phyloP scores from a whole-genome alignment of 352 stramenopile genomes.

The Phytophthora capsici region DNA sequence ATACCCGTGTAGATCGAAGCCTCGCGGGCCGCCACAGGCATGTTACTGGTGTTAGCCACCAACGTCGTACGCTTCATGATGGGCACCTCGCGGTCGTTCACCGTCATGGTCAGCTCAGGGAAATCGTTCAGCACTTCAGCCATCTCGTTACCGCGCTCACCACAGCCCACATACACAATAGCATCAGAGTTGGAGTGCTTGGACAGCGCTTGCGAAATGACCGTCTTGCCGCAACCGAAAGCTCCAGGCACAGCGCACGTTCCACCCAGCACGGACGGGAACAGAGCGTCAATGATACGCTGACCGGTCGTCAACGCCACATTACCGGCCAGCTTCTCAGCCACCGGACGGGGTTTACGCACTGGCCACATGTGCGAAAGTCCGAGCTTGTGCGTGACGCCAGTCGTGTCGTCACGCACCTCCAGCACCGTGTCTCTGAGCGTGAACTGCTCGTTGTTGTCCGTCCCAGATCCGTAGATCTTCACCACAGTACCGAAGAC shows the following conservation, averaged over 20 bases:
- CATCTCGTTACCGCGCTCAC: slow-evolving; percentile 99
- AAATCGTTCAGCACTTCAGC: slow-evolving; percentile 99
- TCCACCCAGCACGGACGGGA: slow-evolving; percentile 98
- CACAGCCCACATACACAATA: slow-evolving; percentile 99
- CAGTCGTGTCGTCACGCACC: slow-evolving; percentile 96
- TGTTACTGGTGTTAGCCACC: slow-evolving; percentile 99
- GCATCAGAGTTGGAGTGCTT: slow-evolving; percentile 99
- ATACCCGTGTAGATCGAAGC: slow-evolving; percentile 99
- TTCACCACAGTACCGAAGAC: slow-evolving; percentile 99
- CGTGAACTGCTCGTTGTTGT: slow-evolving; percentile 97
- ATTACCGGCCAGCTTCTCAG: slow-evolving; percentile 98
- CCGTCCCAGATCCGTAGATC: slow-evolving; percentile 96
- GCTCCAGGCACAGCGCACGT: slow-evolving; percentile 99
- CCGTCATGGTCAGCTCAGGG: slow-evolving; percentile 98
- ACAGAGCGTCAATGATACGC: slow-evolving; percentile 99
- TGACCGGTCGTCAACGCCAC: slow-evolving; percentile 98
- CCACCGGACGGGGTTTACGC: slow-evolving; percentile 96
- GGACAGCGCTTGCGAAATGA: slow-evolving; percentile 99
- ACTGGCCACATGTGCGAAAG: slow-evolving; percentile 99
- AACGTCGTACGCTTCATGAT: slow-evolving; percentile 99
- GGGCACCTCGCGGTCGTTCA: slow-evolving; percentile 97
- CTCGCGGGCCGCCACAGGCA: slow-evolving; percentile 99
- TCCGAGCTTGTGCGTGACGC: slow-evolving; percentile 95
- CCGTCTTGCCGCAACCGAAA: slow-evolving; percentile 99
- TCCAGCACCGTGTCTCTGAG: slow-evolving; percentile 98